phyloP scores from a whole-genome alignment of 192 early-diverging fungal genomes.

The Podila epicladia region DNA sequence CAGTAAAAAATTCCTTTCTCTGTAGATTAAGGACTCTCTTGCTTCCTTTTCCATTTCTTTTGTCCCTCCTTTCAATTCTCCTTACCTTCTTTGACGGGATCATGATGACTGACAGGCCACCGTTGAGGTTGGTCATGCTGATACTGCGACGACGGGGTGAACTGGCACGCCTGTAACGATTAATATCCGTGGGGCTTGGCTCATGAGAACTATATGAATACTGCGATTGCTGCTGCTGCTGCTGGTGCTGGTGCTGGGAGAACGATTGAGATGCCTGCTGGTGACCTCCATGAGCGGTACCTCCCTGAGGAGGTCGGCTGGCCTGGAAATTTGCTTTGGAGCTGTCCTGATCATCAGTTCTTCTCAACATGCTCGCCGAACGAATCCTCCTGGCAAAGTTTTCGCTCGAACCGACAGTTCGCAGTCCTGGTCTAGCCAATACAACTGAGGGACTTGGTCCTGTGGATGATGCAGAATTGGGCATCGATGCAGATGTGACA shows the following conservation, averaged over 20 bases:
- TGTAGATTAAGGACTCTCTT: background rate
- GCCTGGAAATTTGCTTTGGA: slow-evolving; percentile 46
- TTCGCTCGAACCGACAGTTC: slow-evolving; percentile 40
- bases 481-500: slow-evolving; percentile 7
- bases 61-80: background rate
- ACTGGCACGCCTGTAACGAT: slow-evolving; percentile 41
- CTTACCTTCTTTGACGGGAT: slow-evolving; percentile 46
- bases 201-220: slow-evolving; percentile 26
- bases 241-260: slow-evolving; percentile 14
- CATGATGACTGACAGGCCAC: slow-evolving; percentile 36
- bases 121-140: slow-evolving; percentile 49
- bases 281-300: background rate
- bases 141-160: slow-evolving; percentile 46
- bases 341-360: slow-evolving; percentile 52
- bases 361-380: slow-evolving; percentile 57
- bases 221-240: slow-evolving; percentile 10
- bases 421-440: slow-evolving; percentile 29
- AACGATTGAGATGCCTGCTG: slow-evolving; percentile 12
- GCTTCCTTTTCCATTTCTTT: background rate
- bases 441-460: slow-evolving; percentile 6
- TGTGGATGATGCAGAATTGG: slow-evolving; percentile 21
- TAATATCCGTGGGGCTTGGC: slow-evolving; percentile 15
- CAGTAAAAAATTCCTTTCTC: background rate
- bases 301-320: slow-evolving; percentile 23
- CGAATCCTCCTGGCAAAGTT: slow-evolving; percentile 57